phyloP scores from a whole-genome alignment of 2,329 filamentous ascomycete species.

The Aschersonia sp. region DNA sequence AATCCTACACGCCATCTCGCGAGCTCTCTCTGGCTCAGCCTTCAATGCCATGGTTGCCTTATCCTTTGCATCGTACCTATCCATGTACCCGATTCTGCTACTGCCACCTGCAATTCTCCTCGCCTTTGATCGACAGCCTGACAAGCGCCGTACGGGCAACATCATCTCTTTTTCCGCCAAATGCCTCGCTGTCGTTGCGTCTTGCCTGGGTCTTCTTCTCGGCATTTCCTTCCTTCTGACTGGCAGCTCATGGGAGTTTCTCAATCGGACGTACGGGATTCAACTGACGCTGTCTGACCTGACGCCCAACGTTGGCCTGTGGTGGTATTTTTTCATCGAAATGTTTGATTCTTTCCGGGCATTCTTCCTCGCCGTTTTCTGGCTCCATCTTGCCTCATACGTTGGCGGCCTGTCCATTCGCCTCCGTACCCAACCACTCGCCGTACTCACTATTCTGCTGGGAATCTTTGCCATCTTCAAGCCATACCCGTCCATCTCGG shows the following conservation, averaged over 20 bases:
- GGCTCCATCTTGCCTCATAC: constrained; percentile 86
- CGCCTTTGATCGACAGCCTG: constrained; percentile 52
- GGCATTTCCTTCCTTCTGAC: constrained; percentile 59
- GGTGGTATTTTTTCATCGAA: constrained; percentile 99
- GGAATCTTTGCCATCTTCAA: constrained; percentile 94
- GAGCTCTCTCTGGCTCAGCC: constrained; percentile 59
- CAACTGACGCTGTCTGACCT: constrained; percentile 83
- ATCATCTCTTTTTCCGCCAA: constrained; percentile 35
- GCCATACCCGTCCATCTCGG: constrained; percentile 86
- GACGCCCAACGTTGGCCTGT: constrained; percentile 86
- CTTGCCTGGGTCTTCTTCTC: constrained; percentile 47
- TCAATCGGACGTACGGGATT: constrained; percentile 81
- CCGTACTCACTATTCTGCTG: constrained; percentile 68
- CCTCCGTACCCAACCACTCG: constrained; percentile 72
- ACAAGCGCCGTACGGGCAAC: constrained; percentile 19
- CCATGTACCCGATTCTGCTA: constrained; percentile 79
- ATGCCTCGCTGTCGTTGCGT: constrained; percentile 36
- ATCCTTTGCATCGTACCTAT: constrained; percentile 78
- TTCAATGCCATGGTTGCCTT: constrained; percentile 72
- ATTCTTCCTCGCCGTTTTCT: constrained; percentile 97
- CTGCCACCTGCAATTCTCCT: constrained; percentile 71
- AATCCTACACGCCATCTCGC: constrained; percentile 69
- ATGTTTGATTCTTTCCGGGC: constrained; percentile 97
- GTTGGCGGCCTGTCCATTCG: constrained; percentile 75
- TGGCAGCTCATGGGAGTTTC: constrained; percentile 71